Conservation (phyloP, 1,284 basidiomycete species). For the Ceratobasidium sp. region DNA sequence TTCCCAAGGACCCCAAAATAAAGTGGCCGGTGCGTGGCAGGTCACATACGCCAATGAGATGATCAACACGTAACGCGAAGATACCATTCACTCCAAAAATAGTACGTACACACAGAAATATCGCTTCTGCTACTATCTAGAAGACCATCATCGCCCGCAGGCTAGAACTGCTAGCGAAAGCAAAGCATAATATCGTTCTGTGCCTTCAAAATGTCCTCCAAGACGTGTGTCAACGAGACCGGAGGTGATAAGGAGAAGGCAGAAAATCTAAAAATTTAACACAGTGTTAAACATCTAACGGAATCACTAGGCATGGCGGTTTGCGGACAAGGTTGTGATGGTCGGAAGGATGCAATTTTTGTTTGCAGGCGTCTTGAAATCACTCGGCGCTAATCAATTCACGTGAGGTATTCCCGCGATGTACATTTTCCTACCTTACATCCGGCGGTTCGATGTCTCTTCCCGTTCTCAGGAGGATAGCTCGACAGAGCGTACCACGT, state of each 20-base stretch:
- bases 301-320: too few relatives aligned
- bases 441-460: too few relatives aligned
- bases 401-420: too few relatives aligned
- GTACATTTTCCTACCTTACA: too few relatives aligned
- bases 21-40: background rate
- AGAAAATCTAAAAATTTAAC: background rate
- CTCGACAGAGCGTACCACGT: too few relatives aligned
- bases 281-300: too few relatives aligned
- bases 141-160: slow-evolving; percentile 60
- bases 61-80: too few relatives aligned
- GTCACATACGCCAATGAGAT: background rate
- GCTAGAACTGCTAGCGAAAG: slow-evolving; percentile 59
- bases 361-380: too few relatives aligned
- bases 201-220: slow-evolving; percentile 45
- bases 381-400: too few relatives aligned
- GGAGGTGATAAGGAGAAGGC: slow-evolving; percentile 35
- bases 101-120: slow-evolving; percentile 44
- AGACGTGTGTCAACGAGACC: slow-evolving; percentile 17
- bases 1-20: background rate
- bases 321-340: too few relatives aligned
- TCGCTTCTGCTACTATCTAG: slow-evolving; percentile 68
- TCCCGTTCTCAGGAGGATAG: too few relatives aligned
- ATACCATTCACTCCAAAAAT: background rate
- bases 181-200: slow-evolving; percentile 50
- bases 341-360: too few relatives aligned